Base-by-base conservation (phyloP, 345 rosid species). In the Brassica carinata region DNA sequence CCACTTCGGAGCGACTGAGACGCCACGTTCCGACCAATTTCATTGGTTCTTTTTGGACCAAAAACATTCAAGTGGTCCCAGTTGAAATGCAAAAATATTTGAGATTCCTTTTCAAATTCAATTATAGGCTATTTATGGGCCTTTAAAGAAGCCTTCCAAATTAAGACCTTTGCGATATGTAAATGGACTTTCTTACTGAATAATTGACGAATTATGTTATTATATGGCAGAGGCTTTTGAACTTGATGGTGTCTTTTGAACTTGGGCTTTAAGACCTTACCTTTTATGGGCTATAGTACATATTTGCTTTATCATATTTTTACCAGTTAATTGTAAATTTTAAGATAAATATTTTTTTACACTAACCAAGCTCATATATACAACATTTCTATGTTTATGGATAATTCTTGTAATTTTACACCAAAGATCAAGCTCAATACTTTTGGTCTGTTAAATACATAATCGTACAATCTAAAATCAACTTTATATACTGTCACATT, bases 1-100 rank as follows among this genome's bases (percentile, higher is more conserved):
- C 26, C 62, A 17, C 62, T 55, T 55, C 62, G 62, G 62, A 5
- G 31, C 31, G 31, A 29, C 31, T 29, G 31, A 29, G 26, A 55
- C 62, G 62, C 62, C 79, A 74, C 75, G 79, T 63, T 55, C 69
- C 40, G 75, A 74, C 71, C 36, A 17, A 48, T 1, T 57, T 64
- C 67, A 64, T 62, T 74, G 79, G 75, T 18, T 61, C 59, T 33
- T 45, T 79, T 61, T 2, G 15, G 23, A 48, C 29, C 14, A 15
- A 33, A 69, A 43, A 59, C 7, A 61, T 61, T n/a, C 5, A 14
- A 15, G 18, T 53, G 58, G 58, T n/a, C n/a, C 53, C 18, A 53
- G 8, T 53, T 53, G 58, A 53, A n/a, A 2, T 43, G 9, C 5
- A 48, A 48, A 43, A 48, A 53, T 53, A 4, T 51, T n/a, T n/a